phyloP scores from a whole-genome alignment of 306 rosid genomes.

The Rosa rugosa region DNA sequence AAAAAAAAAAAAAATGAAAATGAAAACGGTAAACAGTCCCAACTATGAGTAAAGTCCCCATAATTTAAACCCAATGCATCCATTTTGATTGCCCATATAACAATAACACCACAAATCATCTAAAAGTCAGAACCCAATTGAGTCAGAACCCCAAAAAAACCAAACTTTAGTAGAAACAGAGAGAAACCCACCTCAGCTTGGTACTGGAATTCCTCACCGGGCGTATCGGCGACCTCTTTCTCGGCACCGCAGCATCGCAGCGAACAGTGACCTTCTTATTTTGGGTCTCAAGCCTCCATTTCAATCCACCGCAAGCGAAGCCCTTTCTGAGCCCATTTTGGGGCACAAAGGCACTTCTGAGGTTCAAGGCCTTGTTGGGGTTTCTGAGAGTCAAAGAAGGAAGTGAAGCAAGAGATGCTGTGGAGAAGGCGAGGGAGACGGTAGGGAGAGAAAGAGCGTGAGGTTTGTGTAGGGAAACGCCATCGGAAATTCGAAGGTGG shows the following conservation, averaged over 20 bases:
- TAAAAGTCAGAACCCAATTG: not conserved
- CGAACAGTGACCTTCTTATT: constrained; percentile 43
- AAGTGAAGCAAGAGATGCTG: too few relatives aligned
- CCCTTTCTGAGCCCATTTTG: constrained; percentile 43
- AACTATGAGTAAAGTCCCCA: too few relatives aligned
- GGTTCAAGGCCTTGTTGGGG: too few relatives aligned
- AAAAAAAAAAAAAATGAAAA: not conserved
- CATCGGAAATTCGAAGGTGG: too few relatives aligned
- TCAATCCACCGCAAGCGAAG: constrained; percentile 41
- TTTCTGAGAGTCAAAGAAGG: too few relatives aligned
- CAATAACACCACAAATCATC: too few relatives aligned
- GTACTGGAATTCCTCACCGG: constrained; percentile 88
- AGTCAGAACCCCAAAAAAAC: not conserved
- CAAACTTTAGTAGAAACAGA: not conserved
- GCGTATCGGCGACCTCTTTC: constrained; percentile 63
- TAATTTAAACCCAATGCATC: too few relatives aligned
- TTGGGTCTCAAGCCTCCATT: constrained; percentile 54
- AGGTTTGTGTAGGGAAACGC: too few relatives aligned
- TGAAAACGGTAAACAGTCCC: not conserved
- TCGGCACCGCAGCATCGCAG: constrained; percentile 88
- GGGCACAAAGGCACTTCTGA: too few relatives aligned
- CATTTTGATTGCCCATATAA: too few relatives aligned
- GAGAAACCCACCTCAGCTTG: constrained; percentile 88
- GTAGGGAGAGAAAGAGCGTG: not conserved
- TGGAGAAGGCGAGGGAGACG: too few relatives aligned